phyloP scores from a whole-genome alignment of 495 filamentous ascomycete species.

The Penicillium taxi region DNA sequence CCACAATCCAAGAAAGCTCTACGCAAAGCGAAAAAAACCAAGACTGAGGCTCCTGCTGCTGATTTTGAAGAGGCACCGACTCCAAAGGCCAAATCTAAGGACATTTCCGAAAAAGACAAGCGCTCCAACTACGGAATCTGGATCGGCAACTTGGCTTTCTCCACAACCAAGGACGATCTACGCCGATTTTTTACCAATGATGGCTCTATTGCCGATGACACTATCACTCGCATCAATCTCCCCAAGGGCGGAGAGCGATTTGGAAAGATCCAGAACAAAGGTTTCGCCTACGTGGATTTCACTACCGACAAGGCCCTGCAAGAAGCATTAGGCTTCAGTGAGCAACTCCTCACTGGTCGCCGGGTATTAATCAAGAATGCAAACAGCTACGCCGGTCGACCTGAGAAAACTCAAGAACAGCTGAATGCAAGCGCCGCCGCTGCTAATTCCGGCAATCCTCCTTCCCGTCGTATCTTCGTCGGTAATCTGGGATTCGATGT shows the following conservation, averaged over 20 bases:
- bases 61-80: slow-evolving; percentile 20
- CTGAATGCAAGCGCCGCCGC: slow-evolving; percentile 22
- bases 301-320: slow-evolving; percentile 54
- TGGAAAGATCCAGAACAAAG: slow-evolving; percentile 60
- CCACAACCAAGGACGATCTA: slow-evolving; percentile 62
- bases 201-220: slow-evolving; percentile 54
- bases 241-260: slow-evolving; percentile 46
- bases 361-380: slow-evolving; percentile 86
- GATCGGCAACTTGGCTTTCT: slow-evolving; percentile 90
- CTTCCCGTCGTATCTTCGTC: slow-evolving; percentile 76
- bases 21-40: slow-evolving; percentile 72
- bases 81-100: slow-evolving; percentile 8
- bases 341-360: slow-evolving; percentile 66
- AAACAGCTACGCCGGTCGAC: slow-evolving; percentile 75
- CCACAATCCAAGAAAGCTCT: slow-evolving; percentile 88
- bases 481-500: slow-evolving; percentile 84
- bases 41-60: slow-evolving; percentile 18
- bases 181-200: slow-evolving; percentile 67
- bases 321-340: slow-evolving; percentile 68
- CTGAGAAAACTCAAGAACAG: slow-evolving; percentile 47
- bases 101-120: slow-evolving; percentile 36
- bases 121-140: slow-evolving; percentile 80
- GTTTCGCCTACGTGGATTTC: slow-evolving; percentile 96
- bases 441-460: slow-evolving; percentile 45
- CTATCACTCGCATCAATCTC: slow-evolving; percentile 77